Percentiles rank a stretch among this genome's conserved stretches.
These are phyloP conservation scores for Pythium phragmiticola DNA, from an alignment of 352 stramenopile species.

Conservation along the genomic window DNA sequence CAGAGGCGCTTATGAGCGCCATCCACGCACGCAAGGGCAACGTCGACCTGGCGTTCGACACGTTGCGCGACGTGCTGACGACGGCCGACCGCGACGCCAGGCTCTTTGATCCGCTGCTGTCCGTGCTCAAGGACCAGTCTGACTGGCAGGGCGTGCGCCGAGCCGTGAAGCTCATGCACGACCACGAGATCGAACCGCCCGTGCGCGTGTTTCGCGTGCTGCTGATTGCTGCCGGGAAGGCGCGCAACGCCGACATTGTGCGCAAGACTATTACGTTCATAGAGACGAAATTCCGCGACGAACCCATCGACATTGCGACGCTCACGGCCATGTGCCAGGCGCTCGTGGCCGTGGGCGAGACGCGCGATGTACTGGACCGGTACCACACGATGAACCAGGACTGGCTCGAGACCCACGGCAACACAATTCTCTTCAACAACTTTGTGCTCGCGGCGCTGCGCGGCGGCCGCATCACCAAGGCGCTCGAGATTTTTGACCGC, in stretches of 20 bases:
- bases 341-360: constrained; percentile 47
- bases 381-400: constrained; percentile 40
- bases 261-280: constrained; percentile 49
- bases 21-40: constrained; percentile 50
- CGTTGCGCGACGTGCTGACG: constrained; percentile 1
- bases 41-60: constrained; percentile 39
- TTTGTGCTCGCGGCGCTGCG: constrained; percentile 53
- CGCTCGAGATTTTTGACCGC: constrained; percentile 42
- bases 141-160: constrained; percentile 61
- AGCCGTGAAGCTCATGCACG: constrained; percentile 65
- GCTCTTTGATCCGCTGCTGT: constrained; percentile 58
- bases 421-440: constrained; percentile 55
- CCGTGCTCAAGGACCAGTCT: constrained; percentile 50
- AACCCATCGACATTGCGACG: constrained; percentile 43
- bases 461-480: constrained; percentile 24
- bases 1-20: constrained; percentile 48
- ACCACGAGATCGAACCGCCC: constrained; percentile 41
- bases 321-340: constrained; percentile 65
- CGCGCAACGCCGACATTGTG: constrained; percentile 45
- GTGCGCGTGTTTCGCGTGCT: constrained; percentile 60
- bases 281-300: constrained; percentile 34
- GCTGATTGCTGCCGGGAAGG: constrained; percentile 51
- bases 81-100: background rate
- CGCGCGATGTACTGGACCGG: constrained; percentile 41
- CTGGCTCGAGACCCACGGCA: constrained; percentile 42